Base-by-base conservation (phyloP, 2,329 filamentous ascomycete genomes). In the Didymella sp. region DNA sequence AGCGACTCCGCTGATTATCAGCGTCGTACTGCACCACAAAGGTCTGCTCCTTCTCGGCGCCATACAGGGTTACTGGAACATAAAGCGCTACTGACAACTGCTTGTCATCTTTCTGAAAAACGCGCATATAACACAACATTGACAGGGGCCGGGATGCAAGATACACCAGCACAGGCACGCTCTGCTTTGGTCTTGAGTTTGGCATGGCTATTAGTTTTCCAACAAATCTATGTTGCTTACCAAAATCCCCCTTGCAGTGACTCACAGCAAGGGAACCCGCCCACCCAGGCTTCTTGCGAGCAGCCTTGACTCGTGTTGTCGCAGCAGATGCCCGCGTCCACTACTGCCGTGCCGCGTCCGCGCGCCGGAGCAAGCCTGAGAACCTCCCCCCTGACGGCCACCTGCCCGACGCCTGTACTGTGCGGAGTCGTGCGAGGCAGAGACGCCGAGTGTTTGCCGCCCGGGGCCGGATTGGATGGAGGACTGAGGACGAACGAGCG, bases 311-410 rank as follows among this genome's bases (percentile, higher is more conserved):
- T 42, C 37, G 37, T 22, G 21, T 30, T 33, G 15, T 19, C 3
- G 8, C 33, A 40, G 33, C 45, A 28, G 7, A 27, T 35, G 33
- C 33, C 37, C 37, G 37, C 37, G 9, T 5, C 40, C 5, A 35
- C 33, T n/a, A n/a, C 33, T 19, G n/a, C 33, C 33, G 33, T 35
- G 33, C 33, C 2, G 17, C 19, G n/a, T 28, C 24, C 27, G 17
- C 25, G 46, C 24, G 35, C 35, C 46, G 46, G 46, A 49, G 46
- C 46, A 49, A 49, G 46, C 46, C 46, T 41, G 46, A 41, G 46
- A 49, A 49, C 35, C 46, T 49, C 46, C 35, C 46, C 46, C n/a
- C 46, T 31, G 37, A 31, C 35, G 46, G 24, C 46, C 24, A 31
- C 46, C 11, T 9, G 24, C 17, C 37, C 35, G 35, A 41, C 17